Evolutionary conservation across 306 rosid genomes (phyloP).

Genomic region (Astragalus glycyphyllos): DNA sequence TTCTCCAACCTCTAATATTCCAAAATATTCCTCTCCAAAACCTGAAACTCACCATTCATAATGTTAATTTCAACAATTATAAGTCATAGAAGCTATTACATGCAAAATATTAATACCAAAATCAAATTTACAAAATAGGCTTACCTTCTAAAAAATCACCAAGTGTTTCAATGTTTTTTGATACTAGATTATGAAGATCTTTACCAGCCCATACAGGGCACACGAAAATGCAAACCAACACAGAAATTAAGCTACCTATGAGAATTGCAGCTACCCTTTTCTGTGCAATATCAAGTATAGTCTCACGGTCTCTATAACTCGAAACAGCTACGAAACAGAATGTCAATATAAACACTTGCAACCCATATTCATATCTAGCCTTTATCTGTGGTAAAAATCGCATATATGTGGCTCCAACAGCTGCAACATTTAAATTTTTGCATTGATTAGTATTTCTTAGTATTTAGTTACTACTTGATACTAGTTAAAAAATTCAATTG

Average conservation of each 20-base stretch:
- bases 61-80: conserved; percentile 7
- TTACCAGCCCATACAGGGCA: conserved; percentile 60
- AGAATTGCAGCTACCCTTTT: conserved; percentile 50
- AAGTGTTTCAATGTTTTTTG: conserved; percentile 50
- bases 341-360: conserved; percentile 57
- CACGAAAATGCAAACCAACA: conserved; percentile 47
- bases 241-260: conserved; percentile 43
- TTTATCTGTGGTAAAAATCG: conserved; percentile 57
- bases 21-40: conserved; percentile 51
- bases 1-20: conserved; percentile 15
- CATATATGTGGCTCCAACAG: conserved; percentile 46
- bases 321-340: conserved; percentile 57
- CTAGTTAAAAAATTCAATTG: neutral
- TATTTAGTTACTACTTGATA: neutral
- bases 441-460: neutral
- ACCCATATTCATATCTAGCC: conserved; percentile 64
- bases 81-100: neutral
- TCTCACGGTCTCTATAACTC: conserved; percentile 42
- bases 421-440: conserved; percentile 35
- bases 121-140: neutral
- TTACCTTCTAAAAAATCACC: conserved; percentile 53
- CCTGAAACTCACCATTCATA: conserved; percentile 35
- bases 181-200: conserved; percentile 56
- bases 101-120: neutral
- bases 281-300: conserved; percentile 45